Base-by-base conservation (phyloP, 2,329 filamentous ascomycete genomes). In the Salinomyces thailandicus region DNA sequence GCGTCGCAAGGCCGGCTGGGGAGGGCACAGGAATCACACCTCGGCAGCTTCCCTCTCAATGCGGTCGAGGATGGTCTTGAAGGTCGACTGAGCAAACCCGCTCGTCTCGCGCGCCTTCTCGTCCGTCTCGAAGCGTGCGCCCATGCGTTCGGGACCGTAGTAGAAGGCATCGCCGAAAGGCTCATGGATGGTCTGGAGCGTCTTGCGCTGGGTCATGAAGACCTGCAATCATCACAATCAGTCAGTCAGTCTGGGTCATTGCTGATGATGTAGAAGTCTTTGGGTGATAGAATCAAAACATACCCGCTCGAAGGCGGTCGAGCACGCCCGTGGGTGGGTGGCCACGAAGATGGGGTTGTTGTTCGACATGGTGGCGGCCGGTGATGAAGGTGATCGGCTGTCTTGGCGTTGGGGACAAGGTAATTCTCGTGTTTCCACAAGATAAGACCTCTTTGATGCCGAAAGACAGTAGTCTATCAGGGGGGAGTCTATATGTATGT, bases 91-190 rank as follows among this genome's bases (percentile, higher is more conserved):
- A 29, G 69, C 62, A 52, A 83, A 85, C 36, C 82, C 82, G 47
- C 75, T 81, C 51, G 72, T 57, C 30, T 58, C 45, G 40, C 67
- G 59, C 31, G 59, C 60, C 42, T 67, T 57, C 51, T 72, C 68
- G 47, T 94, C 83, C 30, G 81, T 59, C 54, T 79, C 79, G 57
- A 85, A 98, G 52, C 91, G 77, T 35, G 74, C 67, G 53, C 82
- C 79, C 50, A 96, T 71, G 50, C 85, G 75, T 65, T 98, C 91
- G 5, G 89, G 87, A 35, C 91, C 89, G 57, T 81, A 96, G 67
- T 96, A 96, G 59, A 89, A 96, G 43, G 87, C 83, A 63, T 96
- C 91, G 36, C 89, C 89, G 62, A 96, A 96, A 4, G 91, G 91
- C 66, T 98, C 91, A 61, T 96, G 91, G 51, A 91, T 71, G 58